Conservation (phyloP, 176 grass and related monocot species). For the Carex myosuroides region DNA sequence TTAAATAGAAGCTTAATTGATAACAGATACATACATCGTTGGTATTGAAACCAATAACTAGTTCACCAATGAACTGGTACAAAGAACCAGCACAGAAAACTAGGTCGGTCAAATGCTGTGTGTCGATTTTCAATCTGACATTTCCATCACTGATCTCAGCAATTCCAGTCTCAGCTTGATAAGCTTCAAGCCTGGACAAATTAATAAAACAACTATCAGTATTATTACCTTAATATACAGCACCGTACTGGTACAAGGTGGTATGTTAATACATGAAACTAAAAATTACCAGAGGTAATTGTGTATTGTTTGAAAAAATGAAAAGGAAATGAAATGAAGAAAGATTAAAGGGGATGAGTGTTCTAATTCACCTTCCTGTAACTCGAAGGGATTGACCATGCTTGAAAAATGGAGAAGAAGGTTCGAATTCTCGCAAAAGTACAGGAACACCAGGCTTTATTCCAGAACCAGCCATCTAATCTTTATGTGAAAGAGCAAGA, state of each 20-base stretch:
- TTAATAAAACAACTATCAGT: neutral
- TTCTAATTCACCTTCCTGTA: constrained; percentile 48
- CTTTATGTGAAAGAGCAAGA: neutral
- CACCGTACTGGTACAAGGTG: neutral
- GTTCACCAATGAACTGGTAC: constrained; percentile 86
- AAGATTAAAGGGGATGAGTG: neutral
- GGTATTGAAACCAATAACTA: constrained; percentile 26
- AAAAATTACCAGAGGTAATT: neutral
- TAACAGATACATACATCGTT: constrained; percentile 26
- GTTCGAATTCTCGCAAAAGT: constrained; percentile 46
- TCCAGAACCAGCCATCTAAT: neutral
- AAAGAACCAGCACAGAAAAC: constrained; percentile 35
- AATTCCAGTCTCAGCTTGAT: constrained; percentile 41
- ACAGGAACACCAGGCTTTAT: constrained; percentile 60
- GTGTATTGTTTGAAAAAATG: neutral
- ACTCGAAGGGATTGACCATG: constrained; percentile 68
- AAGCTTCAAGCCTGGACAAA: constrained; percentile 53
- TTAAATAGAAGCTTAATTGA: neutral
- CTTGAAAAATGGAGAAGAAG: constrained; percentile 56
- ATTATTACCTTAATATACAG: neutral
- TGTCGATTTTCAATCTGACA: constrained; percentile 44
- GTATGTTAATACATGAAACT: too few species aligned
- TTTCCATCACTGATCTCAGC: constrained; percentile 38
- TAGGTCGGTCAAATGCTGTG: constrained; percentile 39
- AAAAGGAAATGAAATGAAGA: neutral